A percentile compares a stretch with the other conserved stretches of the same genome.
Evolutionary conservation across 495 filamentous ascomycete genomes (phyloP).

Genomic region (Apodospora peruviana): DNA sequence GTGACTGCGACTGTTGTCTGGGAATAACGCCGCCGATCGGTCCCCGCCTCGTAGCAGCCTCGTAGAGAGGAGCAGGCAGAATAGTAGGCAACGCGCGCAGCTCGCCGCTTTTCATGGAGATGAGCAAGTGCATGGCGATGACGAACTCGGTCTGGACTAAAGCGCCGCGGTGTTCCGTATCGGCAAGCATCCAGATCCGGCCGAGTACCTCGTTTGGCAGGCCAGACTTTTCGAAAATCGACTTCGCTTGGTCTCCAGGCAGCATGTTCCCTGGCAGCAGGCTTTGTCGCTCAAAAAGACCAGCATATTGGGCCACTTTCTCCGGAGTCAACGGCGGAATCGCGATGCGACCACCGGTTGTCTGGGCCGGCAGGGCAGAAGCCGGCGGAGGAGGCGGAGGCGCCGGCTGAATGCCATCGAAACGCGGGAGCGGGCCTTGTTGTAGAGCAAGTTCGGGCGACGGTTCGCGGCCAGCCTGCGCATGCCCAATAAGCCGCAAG

Average conservation of each 20-base stretch:
- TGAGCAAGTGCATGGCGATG: slow-evolving; percentile 95
- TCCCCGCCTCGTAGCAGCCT: slow-evolving; percentile 75
- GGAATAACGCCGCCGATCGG: slow-evolving; percentile 39
- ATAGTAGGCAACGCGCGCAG: slow-evolving; percentile 74
- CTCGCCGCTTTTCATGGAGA: slow-evolving; percentile 77
- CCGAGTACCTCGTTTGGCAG: slow-evolving; percentile 87
- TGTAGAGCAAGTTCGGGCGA: slow-evolving; percentile 63
- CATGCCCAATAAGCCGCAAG: slow-evolving; percentile 89
- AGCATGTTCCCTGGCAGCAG: slow-evolving; percentile 67
- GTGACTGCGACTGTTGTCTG: slow-evolving; percentile 30
- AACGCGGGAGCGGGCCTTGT: slow-evolving; percentile 85
- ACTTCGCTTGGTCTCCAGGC: slow-evolving; percentile 84
- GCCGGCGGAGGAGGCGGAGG: slow-evolving; percentile 41
- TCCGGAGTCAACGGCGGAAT: slow-evolving; percentile 87
- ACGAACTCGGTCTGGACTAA: slow-evolving; percentile 91
- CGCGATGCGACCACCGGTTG: slow-evolving; percentile 67
- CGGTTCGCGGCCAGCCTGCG: slow-evolving; percentile 77
- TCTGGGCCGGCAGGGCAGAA: slow-evolving; percentile 54
- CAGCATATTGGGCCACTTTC: slow-evolving; percentile 80
- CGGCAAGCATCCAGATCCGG: slow-evolving; percentile 89
- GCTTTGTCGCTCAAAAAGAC: slow-evolving; percentile 81
- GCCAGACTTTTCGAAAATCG: slow-evolving; percentile 88
- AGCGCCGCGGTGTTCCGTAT: slow-evolving; percentile 84
- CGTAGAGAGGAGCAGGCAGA: slow-evolving; percentile 81
- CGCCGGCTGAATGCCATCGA: slow-evolving; percentile 64